Base-by-base conservation (phyloP, 176 grass and related monocot species). In the Oryza brachyantha region DNA sequence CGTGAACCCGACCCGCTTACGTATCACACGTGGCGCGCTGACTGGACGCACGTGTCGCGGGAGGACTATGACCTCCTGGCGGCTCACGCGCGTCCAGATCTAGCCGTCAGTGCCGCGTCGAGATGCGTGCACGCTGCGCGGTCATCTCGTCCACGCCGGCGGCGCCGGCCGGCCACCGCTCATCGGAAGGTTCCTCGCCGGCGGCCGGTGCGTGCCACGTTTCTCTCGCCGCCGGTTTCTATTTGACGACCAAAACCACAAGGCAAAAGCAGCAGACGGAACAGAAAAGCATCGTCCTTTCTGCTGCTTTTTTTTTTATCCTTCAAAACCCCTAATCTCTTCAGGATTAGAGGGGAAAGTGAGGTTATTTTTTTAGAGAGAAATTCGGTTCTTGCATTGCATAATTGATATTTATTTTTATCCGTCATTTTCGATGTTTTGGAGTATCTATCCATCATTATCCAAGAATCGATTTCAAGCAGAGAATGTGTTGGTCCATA, bases 11-110 rank as follows among this genome's bases (percentile, higher is more conserved):
- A 27, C 11, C 69, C 41, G 29, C n/a, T 37, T 4, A 37, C 3
- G 2, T 10, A 46, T 39, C 35, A 6, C 63, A 75, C 86, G 81
- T 75, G 86, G 75, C 81, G 41, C 25, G 62, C 70, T 45, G 75
- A 84, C 75, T 50, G 52, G 40, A 32, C 22, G 16, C 84, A 78
- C 80, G 74, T 68, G 68, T 73, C 66, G 43, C 75, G 13, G 72
- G n/a, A 8, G 27, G 2, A 1, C 68, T 37, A 61, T 65, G 85
- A 76, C 73, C 19, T 60, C 21, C 16, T 68, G 68, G 52, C 43
- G 43, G 55, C 29, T 10, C 54, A 41, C 64, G 69, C 50, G 40
- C 9, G 21, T 35, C 3, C 7, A 34, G 64, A 28, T 65, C 21
- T 0, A 14, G 3, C 61, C 36, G 63, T 27, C 31, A 22, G 34